phyloP scores from a whole-genome alignment of 768 basidiomycete genomes.

The Mycena pura region DNA sequence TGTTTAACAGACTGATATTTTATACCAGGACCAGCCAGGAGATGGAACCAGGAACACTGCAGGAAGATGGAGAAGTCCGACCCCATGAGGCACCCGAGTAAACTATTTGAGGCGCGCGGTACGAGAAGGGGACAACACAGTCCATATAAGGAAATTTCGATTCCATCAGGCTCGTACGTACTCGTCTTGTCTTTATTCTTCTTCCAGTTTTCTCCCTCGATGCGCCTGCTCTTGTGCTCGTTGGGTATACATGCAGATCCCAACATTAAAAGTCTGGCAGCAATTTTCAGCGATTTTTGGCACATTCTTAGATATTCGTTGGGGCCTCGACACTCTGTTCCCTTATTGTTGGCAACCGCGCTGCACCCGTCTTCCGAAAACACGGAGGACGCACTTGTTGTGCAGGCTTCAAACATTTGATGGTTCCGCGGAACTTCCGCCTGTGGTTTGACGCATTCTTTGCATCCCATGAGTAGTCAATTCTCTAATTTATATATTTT shows the following conservation, averaged over 20 bases:
- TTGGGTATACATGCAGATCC: not conserved
- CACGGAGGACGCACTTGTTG: too few species aligned
- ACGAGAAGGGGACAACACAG: slow-evolving; percentile 13
- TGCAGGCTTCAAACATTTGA: too few species aligned
- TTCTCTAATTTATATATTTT: too few species aligned
- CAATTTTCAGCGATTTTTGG: too few species aligned
- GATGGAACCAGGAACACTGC: slow-evolving; percentile 11
- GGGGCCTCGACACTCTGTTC: too few species aligned
- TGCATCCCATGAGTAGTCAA: too few species aligned
- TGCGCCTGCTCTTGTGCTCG: slow-evolving; percentile 9
- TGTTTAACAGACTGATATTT: slow-evolving; percentile 1
- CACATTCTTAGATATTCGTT: too few species aligned
- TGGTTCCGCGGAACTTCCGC: too few species aligned
- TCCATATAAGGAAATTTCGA: not conserved
- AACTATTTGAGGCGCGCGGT: slow-evolving; percentile 4
- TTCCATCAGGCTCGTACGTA: not conserved
- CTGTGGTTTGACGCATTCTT: too few species aligned
- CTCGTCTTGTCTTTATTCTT: slow-evolving; percentile 1
- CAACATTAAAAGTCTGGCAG: too few species aligned
- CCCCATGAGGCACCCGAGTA: slow-evolving; percentile 14
- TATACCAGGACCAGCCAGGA: slow-evolving; percentile 17
- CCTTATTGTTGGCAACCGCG: too few species aligned
- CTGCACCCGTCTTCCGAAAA: too few species aligned
- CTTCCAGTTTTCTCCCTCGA: slow-evolving; percentile 1
- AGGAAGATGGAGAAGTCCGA: slow-evolving; percentile 7